These are phyloP conservation scores for Ambrosiella cleistominuta DNA, from an alignment of 2,329 filamentous ascomycete species.

Conservation along the genomic window DNA sequence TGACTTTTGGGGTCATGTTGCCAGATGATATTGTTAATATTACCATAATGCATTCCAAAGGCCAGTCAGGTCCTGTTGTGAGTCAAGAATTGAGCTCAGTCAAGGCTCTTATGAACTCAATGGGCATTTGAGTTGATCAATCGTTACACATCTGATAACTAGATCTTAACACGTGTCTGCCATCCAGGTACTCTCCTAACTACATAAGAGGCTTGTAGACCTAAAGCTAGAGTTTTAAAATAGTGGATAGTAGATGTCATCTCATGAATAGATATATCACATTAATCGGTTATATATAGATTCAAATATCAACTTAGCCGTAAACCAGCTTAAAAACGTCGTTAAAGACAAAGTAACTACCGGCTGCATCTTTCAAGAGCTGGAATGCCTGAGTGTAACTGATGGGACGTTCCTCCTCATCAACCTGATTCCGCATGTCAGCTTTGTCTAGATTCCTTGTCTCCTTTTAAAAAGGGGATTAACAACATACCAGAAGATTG, in stretches of 20 bases:
- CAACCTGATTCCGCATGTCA: constrained; percentile 28
- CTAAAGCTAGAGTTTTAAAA: no score
- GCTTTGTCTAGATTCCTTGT: constrained; percentile 25
- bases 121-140: no score
- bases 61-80: no score
- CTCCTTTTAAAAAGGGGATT: neutral
- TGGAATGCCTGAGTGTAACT: constrained; percentile 85
- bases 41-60: neutral
- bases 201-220: no score
- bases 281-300: neutral
- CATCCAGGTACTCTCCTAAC: no score
- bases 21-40: neutral
- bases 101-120: no score
- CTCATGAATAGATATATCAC: no score
- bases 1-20: neutral
- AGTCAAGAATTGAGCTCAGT: no score
- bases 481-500: constrained; percentile 50
- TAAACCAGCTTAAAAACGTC: constrained; percentile 89
- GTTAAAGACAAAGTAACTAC: constrained; percentile 77
- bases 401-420: constrained; percentile 73
- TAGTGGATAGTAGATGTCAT: no score
- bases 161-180: no score
- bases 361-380: constrained; percentile 46
- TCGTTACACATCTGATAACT: no score
- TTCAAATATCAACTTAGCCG: constrained; percentile 23